These are phyloP conservation scores for Hymenochaete sp. DNA, from an alignment of 1,284 basidiomycete genomes.

Conservation along the genomic window DNA sequence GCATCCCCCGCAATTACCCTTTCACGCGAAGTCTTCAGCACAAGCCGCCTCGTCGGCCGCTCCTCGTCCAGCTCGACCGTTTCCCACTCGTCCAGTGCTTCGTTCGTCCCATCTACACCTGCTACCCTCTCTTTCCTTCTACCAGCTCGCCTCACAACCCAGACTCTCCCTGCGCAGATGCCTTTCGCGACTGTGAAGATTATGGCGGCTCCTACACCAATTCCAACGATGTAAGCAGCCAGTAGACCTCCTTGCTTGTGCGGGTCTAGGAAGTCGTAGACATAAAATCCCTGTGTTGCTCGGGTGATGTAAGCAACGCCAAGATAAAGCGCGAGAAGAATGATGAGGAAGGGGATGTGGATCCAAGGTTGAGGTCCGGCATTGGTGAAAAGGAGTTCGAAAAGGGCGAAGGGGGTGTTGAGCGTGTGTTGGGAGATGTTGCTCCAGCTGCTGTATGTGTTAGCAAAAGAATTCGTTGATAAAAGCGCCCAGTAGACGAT, in stretches of 20 bases:
- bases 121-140: neutral
- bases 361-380: constrained; percentile 45
- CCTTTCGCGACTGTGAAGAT: constrained; percentile 33
- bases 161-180: constrained; percentile 14
- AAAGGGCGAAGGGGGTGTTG: constrained; percentile 47
- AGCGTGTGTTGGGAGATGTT: constrained; percentile 56
- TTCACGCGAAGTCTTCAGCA: too few species aligned
- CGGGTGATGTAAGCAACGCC: constrained; percentile 59
- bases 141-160: constrained; percentile 4
- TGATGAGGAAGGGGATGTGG: constrained; percentile 36
- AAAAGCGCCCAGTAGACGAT: constrained; percentile 59
- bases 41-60: too few species aligned
- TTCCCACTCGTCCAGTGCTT: constrained; percentile 15
- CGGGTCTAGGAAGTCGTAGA: constrained; percentile 42
- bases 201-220: constrained; percentile 37
- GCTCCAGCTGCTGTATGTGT: constrained; percentile 39
- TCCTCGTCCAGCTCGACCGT: constrained; percentile 11
- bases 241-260: constrained; percentile 26
- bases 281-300: constrained; percentile 53
- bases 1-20: too few species aligned
- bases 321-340: constrained; percentile 49
- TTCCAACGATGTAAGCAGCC: constrained; percentile 48
- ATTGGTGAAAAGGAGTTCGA: constrained; percentile 52
- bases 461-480: constrained; percentile 34
- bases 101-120: neutral